Conservation (phyloP, 2,329 filamentous ascomycete species). For the Calonectria leucothoes region DNA sequence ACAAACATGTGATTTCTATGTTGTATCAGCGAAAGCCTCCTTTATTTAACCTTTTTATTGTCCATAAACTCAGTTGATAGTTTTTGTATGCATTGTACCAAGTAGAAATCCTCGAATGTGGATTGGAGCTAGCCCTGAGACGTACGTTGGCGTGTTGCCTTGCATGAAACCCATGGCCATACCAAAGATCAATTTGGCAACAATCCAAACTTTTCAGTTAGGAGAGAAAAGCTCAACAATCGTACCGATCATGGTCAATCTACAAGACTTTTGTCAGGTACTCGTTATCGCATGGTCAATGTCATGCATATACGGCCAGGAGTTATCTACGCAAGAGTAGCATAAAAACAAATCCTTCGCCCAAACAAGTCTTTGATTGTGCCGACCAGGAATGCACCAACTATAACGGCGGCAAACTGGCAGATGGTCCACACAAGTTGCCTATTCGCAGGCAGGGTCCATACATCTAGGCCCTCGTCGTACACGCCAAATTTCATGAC, state of each 20-base stretch:
- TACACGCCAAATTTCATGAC: background rate
- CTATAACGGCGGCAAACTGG: background rate
- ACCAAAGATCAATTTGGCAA: background rate
- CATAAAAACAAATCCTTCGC: background rate
- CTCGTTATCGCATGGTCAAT: background rate
- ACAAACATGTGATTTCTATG: too few relatives aligned
- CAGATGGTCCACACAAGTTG: background rate
- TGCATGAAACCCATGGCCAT: conserved; percentile 5
- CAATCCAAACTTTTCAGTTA: background rate
- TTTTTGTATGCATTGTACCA: too few relatives aligned
- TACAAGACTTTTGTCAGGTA: background rate
- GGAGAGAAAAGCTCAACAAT: background rate
- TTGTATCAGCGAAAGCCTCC: too few relatives aligned
- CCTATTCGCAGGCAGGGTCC: background rate
- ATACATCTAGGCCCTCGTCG: background rate
- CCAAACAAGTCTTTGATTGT: background rate
- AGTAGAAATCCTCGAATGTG: background rate
- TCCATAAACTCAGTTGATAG: too few relatives aligned
- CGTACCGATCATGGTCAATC: background rate
- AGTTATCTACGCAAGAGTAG: background rate
- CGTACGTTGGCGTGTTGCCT: background rate
- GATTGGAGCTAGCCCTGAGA: background rate
- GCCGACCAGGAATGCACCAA: background rate
- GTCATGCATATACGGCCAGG: background rate
- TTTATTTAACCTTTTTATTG: too few relatives aligned